Percentiles rank a stretch among this genome's conserved stretches.
Evolutionary conservation across 208 protist species (phyloP).

Genomic region (Borovskyia barvae): DNA sequence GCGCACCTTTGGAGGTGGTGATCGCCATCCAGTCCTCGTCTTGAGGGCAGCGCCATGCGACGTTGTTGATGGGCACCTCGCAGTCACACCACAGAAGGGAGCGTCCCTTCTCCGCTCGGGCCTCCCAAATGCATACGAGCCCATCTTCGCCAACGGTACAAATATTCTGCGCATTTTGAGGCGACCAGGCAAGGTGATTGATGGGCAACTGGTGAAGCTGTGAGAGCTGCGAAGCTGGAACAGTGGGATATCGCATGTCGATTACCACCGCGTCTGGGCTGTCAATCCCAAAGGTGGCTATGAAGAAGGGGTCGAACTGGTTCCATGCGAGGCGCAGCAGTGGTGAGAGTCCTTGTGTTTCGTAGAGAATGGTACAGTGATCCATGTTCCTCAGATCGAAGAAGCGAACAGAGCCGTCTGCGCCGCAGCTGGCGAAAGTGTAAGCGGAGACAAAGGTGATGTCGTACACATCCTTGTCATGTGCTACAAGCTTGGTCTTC

Average conservation of each 20-base stretch:
- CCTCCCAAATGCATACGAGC: constrained; percentile 97
- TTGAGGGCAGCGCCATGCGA: constrained; percentile 70
- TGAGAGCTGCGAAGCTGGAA: constrained; percentile 80
- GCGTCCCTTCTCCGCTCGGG: constrained; percentile 52
- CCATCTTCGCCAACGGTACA: constrained; percentile 96
- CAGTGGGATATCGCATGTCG: constrained; percentile 92
- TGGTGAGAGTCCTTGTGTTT: constrained; percentile 88
- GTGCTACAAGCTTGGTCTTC: constrained; percentile 97
- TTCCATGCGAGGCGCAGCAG: constrained; percentile 97
- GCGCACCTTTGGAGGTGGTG: constrained; percentile 66
- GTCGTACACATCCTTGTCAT: constrained; percentile 99
- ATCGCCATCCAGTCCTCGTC: constrained; percentile 86
- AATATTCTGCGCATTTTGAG: constrained; percentile 92
- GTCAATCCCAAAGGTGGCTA: constrained; percentile 96
- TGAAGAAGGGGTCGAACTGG: constrained; percentile 96
- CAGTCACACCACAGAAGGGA: constrained; percentile 62
- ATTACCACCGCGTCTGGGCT: constrained; percentile 93
- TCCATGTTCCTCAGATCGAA: constrained; percentile 98
- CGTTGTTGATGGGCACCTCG: constrained; percentile 80
- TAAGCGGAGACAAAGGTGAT: constrained; percentile 96
- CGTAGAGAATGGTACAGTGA: constrained; percentile 98
- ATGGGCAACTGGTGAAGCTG: constrained; percentile 89
- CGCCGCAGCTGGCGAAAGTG: constrained; percentile 97
- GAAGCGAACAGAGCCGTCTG: constrained; percentile 97
- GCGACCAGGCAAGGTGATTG: constrained; percentile 96